Evolutionary conservation across 108 stramenopile species (phyloP).

Genomic region (Conticribra weissflogii): DNA sequence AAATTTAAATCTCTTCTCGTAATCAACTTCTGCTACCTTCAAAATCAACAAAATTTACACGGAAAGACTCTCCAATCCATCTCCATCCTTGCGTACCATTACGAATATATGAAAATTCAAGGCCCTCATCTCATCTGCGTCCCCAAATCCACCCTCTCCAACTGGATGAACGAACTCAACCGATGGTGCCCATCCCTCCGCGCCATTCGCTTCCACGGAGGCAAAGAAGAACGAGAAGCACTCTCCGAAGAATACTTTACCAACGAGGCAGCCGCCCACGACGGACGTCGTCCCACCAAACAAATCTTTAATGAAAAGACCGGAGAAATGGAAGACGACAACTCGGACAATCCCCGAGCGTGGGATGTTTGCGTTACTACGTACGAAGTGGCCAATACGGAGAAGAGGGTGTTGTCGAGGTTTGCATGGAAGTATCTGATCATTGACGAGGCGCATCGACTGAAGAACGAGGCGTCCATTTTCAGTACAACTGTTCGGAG

Average conservation of each 20-base stretch:
- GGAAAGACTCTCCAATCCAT: constrained; percentile 95
- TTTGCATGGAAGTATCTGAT: constrained; percentile 97
- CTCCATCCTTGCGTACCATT: constrained; percentile 90
- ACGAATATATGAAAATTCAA: constrained; percentile 61
- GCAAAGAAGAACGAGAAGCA: constrained; percentile 83
- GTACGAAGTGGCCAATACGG: constrained; percentile 95
- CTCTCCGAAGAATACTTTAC: constrained; percentile 80
- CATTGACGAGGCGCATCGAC: constrained; percentile 98
- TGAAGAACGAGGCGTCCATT: constrained; percentile 95
- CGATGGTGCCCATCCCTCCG: constrained; percentile 95
- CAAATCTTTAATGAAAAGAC: constrained; percentile 63
- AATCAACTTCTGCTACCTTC: background rate
- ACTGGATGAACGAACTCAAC: constrained; percentile 98
- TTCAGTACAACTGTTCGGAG: constrained; percentile 85
- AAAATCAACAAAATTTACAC: too few species aligned
- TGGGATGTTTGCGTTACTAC: constrained; percentile 98
- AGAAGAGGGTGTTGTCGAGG: constrained; percentile 73
- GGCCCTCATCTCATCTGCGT: constrained; percentile 97
- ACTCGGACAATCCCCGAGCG: constrained; percentile 76
- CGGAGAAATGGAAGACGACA: constrained; percentile 83
- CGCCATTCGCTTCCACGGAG: constrained; percentile 91
- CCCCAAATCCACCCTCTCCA: constrained; percentile 97
- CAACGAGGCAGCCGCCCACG: constrained; percentile 80
- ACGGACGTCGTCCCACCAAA: constrained; percentile 72
- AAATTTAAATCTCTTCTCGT: too few species aligned